Evolutionary conservation across 1,284 basidiomycete species (phyloP).

Genomic region (Microbotryum lychnidis-dioicae): DNA sequence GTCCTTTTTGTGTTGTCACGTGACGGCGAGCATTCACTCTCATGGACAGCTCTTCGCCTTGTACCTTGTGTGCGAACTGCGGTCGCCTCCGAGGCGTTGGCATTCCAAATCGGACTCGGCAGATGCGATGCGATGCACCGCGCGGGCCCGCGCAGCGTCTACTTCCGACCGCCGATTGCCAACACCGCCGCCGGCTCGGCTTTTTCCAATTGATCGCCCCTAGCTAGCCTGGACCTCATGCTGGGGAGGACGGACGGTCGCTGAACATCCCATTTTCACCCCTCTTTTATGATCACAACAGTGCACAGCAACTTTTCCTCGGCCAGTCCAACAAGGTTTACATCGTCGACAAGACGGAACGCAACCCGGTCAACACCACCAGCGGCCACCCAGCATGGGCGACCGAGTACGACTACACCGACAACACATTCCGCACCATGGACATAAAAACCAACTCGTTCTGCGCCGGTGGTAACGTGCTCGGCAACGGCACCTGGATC

Average conservation of each 20-base stretch:
- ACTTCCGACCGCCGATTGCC: background rate
- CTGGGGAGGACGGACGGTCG: too few species aligned
- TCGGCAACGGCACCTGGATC: slow-evolving; percentile 49
- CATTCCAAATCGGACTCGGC: too few species aligned
- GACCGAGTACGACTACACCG: slow-evolving; percentile 44
- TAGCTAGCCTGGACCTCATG: background rate
- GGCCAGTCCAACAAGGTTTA: slow-evolving; percentile 44
- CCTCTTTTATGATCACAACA: background rate
- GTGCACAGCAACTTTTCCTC: slow-evolving; percentile 41
- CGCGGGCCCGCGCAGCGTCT: background rate
- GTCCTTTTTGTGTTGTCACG: too few species aligned
- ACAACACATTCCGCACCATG: slow-evolving; percentile 48
- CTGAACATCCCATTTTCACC: background rate
- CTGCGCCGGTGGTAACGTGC: slow-evolving; percentile 45
- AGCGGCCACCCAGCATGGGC: slow-evolving; percentile 47
- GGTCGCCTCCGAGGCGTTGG: too few species aligned
- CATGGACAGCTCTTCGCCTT: too few species aligned
- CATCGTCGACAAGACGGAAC: slow-evolving; percentile 49
- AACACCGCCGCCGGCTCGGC: background rate
- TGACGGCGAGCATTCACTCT: too few species aligned
- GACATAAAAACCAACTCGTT: slow-evolving; percentile 71
- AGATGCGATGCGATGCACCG: background rate
- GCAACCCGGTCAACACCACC: slow-evolving; percentile 51
- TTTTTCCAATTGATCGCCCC: background rate
- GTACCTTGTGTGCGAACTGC: too few species aligned